A percentile compares a stretch with the other conserved stretches of the same genome.
phyloP scores from a whole-genome alignment of 306 rosid species.

The Rosa multiflora region DNA sequence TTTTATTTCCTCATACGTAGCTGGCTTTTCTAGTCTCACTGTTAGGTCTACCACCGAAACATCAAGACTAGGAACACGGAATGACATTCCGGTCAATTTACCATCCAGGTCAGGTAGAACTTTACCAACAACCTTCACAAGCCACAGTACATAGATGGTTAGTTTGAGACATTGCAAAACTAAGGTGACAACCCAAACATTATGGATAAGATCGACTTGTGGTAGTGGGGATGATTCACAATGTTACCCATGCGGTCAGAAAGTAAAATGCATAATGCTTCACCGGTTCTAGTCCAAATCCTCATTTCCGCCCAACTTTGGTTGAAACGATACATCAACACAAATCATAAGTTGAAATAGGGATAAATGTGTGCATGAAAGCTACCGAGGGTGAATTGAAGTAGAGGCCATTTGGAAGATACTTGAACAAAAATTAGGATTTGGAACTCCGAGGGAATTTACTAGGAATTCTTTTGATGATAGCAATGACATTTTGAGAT shows the following conservation, averaged over 20 bases:
- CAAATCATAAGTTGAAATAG: not conserved
- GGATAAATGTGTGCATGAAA: not conserved
- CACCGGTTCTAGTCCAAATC: not conserved
- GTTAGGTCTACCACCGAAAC: constrained; percentile 83
- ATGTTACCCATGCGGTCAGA: no score
- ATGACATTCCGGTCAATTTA: constrained; percentile 83
- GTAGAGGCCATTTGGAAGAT: no score
- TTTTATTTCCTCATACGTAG: constrained; percentile 56
- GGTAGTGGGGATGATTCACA: not conserved
- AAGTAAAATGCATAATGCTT: not conserved
- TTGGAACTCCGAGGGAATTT: not conserved
- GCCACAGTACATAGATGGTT: not conserved
- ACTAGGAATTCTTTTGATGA: not conserved
- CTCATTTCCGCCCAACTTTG: not conserved
- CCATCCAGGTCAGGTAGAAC: constrained; percentile 71
- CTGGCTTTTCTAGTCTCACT: constrained; percentile 56
- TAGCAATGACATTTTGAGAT: not conserved
- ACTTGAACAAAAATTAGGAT: no score
- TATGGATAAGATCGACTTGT: not conserved
- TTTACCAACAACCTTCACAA: constrained; percentile 63
- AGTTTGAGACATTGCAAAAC: not conserved
- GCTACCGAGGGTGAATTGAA: not conserved
- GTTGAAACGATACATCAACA: not conserved
- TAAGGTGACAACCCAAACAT: not conserved
- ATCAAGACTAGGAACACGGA: constrained; percentile 79